Base-by-base conservation (phyloP, 2,329 filamentous ascomycete species). In the Hymenoscyphus fraxineus region DNA sequence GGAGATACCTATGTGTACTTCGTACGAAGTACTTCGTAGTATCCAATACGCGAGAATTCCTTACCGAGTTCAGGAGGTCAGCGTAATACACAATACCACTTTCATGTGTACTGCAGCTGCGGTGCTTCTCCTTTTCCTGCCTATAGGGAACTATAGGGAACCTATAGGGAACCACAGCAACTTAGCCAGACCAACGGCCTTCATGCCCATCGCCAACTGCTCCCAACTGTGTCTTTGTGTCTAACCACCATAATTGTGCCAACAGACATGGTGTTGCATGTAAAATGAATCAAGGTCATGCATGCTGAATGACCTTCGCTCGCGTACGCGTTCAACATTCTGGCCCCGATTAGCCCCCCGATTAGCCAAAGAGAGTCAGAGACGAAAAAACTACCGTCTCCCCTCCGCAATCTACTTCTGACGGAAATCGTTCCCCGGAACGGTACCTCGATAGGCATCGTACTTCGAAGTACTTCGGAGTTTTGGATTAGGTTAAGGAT, bases 211-310 rank as follows among this genome's bases (percentile, higher is more conserved):
- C 41, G n/a, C 15, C 16, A 44, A 16, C 15, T 15, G 19, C n/a
- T 51, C 19, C 27, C n/a, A 47, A 19, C 19, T 51, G 44, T 54
- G 19, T 13, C 47, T 54, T 10, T 13, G 9, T 54, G 22, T 54
- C 19, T 22, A 54, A 54, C 22, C 9, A 27, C 27, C 27, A 27
- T 27, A 27, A 27, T 3, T 27, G 27, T 27, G 47, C 47, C 47
- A 54, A 54, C 47, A 22, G 47, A 12, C n/a, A 16, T 12, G n/a
- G 44, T 22, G 44, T 51, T 51, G 44, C 47, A 27, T 54, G 47
- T 54, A 54, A 54, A 54, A 54, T 54, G 22, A 35, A 22, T 54
- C 47, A 54, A 54, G 47, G 47, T 54, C 22, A 51, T 51, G 44
- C 44, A 10, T 22, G 44, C 12, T 19, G 19, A 54, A 22, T 22